phyloP scores from a whole-genome alignment of 129 eudicot species.

The Scalesia atractyloides region DNA sequence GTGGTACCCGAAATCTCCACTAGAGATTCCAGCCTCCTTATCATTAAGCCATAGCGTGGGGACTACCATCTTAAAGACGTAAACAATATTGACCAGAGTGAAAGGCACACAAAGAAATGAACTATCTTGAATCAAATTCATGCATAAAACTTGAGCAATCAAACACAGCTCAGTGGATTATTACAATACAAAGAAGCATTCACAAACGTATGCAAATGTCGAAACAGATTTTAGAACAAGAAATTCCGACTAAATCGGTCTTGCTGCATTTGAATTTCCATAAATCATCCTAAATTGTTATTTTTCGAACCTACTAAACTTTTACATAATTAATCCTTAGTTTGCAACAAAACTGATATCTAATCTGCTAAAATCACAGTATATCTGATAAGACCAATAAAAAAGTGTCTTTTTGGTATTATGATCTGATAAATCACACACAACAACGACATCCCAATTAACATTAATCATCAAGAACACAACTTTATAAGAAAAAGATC shows the following conservation, averaged over 20 bases:
- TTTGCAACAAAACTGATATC: conserved; percentile 14
- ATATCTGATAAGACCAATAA: neutral
- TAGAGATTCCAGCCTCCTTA: too few relatives aligned
- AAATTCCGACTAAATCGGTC: neutral
- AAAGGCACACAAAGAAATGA: neutral
- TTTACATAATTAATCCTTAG: neutral
- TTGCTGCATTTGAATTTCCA: neutral
- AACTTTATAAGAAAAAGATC: conserved; percentile 17
- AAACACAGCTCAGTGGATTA: neutral
- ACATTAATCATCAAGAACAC: conserved; percentile 36
- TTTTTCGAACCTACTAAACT: conserved; percentile 1
- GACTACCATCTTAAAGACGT: too few relatives aligned
- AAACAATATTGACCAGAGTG: neutral
- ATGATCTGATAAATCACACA: neutral
- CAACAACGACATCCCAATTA: neutral
- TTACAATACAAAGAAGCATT: neutral
- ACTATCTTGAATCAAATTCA: neutral
- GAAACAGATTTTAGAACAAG: neutral
- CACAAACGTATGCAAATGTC: neutral
- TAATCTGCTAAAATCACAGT: conserved; percentile 26
- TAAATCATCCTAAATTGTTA: neutral
- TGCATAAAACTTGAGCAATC: conserved; percentile 14
- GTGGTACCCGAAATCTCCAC: too few relatives aligned
- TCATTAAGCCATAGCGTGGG: too few relatives aligned
- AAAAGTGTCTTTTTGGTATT: neutral